Base-by-base conservation (phyloP, 306 rosid species). In the Adenanthera pavonina region DNA sequence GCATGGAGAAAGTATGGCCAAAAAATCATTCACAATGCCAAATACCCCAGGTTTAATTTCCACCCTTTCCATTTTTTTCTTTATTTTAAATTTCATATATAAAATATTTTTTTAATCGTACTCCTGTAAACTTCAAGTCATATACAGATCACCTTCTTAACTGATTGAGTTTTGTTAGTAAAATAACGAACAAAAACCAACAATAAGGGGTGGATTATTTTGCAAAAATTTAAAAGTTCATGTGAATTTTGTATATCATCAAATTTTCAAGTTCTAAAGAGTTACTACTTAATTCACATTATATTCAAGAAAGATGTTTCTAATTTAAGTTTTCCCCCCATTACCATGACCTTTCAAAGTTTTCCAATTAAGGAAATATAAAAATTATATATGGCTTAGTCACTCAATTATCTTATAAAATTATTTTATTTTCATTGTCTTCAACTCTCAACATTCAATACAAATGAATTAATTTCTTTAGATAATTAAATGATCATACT, bases 1-100 rank as follows among this genome's bases (percentile, higher is more conserved):
- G 88, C 87, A 11, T 93, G 97, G 97, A 93, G 97, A 75, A 91
- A 91, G 51, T 93, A 93, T 20, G 97, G 97, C 34, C 94, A 93
- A 72, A 93, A 93, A 66, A 8, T 1, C 0, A 93, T 93, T 70
- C 86, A 83, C 0, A 69, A 86, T 70, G 11, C 82, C 72, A 48
- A 72, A 61, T 54, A 69, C 41, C 90, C 92, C 14, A 91, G 96
- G 97, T 84, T 7, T 8, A 25, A 5, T 19, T 56, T 9, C 33
- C 61, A 11, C 2, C n/a, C 8, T 54, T 14, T 3, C 7, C 15
- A 20, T 57, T 33, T 20, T 57, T 19, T 8, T 57, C 8, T 19
- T 57, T 43, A 43, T 4, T 40, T 40, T 40, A 40, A 40, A 40
- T 40, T 40, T 40, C 43, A 40, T 40, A 40, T 40, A 40, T 25